phyloP scores from a whole-genome alignment of 2,329 filamentous ascomycete species.

The Colletotrichum costaricense region DNA sequence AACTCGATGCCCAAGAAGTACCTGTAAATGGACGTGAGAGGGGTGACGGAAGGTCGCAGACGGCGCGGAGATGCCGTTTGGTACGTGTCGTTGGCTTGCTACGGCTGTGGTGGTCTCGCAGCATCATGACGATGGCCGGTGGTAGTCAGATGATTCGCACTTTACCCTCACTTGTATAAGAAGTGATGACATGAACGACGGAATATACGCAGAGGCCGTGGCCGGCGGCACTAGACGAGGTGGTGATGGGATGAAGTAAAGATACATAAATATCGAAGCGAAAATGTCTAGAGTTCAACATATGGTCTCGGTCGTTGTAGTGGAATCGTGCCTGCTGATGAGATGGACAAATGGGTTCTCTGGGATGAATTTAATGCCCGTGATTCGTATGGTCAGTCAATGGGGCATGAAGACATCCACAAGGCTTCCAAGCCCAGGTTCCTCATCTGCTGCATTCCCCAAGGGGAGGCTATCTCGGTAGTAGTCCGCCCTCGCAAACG shows the following conservation, averaged over 20 bases:
- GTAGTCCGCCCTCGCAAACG: too few relatives aligned
- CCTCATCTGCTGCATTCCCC: too few relatives aligned
- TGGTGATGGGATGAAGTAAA: not conserved
- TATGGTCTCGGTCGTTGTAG: not conserved
- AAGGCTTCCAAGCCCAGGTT: too few relatives aligned
- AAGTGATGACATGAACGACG: not conserved
- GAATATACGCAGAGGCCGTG: not conserved
- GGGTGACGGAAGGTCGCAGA: not conserved
- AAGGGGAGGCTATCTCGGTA: too few relatives aligned
- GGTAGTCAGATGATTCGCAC: not conserved
- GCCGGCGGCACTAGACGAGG: too few relatives aligned
- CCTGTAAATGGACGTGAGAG: constrained; percentile 60
- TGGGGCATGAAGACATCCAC: too few relatives aligned
- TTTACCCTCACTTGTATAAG: not conserved
- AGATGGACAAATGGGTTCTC: too few relatives aligned
- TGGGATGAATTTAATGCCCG: too few relatives aligned
- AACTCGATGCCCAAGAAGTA: constrained; percentile 90
- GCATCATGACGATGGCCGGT: too few relatives aligned
- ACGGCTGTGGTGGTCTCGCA: too few relatives aligned
- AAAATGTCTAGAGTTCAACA: not conserved
- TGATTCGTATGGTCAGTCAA: too few relatives aligned
- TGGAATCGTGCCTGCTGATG: not conserved
- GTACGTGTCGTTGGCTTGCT: not conserved
- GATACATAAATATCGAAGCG: not conserved
- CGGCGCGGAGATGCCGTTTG: not conserved